Percentiles rank a stretch among this genome's conserved stretches.
These are phyloP conservation scores for Lactarius pseudohatsudake DNA, from an alignment of 768 basidiomycete genomes.

Conservation along the genomic window DNA sequence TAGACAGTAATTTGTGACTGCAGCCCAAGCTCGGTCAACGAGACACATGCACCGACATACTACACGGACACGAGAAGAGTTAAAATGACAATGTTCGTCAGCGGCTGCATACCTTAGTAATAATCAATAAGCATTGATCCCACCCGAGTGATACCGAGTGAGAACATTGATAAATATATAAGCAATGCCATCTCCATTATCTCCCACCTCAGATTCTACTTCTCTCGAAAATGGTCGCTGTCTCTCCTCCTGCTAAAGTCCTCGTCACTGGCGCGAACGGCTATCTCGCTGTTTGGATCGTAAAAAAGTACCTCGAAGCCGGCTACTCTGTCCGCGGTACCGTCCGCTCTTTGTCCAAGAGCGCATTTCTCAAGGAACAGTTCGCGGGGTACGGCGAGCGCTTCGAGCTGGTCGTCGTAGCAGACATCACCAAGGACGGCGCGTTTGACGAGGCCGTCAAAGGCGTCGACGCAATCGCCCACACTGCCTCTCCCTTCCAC, in stretches of 20 bases:
- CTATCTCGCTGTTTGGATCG: slow-evolving; percentile 60
- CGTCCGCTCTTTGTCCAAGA: slow-evolving; percentile 63
- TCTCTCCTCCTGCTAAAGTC: slow-evolving; percentile 39
- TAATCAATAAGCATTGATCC: neutral
- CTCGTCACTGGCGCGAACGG: slow-evolving; percentile 64
- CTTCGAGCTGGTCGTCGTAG: slow-evolving; percentile 64
- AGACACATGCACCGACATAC: neutral
- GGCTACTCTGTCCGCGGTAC: slow-evolving; percentile 68
- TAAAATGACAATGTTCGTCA: neutral
- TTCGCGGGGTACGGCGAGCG: slow-evolving; percentile 56
- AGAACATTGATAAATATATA: neutral
- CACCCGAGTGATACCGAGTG: neutral
- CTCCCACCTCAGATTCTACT: neutral
- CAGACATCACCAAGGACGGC: slow-evolving; percentile 60
- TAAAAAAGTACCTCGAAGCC: slow-evolving; percentile 52
- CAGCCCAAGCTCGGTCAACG: too few relatives aligned
- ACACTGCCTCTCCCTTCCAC: slow-evolving; percentile 66
- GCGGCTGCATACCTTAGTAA: neutral
- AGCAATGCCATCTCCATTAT: neutral
- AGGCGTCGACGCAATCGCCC: slow-evolving; percentile 70
- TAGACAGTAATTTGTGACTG: too few relatives aligned
- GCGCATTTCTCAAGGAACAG: slow-evolving; percentile 50
- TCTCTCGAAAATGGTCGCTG: slow-evolving; percentile 37
- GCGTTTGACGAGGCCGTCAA: slow-evolving; percentile 81
- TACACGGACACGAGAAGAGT: neutral